phyloP scores from a whole-genome alignment of 129 eudicot species.

The Chrysanthemum lavandulifolium region DNA sequence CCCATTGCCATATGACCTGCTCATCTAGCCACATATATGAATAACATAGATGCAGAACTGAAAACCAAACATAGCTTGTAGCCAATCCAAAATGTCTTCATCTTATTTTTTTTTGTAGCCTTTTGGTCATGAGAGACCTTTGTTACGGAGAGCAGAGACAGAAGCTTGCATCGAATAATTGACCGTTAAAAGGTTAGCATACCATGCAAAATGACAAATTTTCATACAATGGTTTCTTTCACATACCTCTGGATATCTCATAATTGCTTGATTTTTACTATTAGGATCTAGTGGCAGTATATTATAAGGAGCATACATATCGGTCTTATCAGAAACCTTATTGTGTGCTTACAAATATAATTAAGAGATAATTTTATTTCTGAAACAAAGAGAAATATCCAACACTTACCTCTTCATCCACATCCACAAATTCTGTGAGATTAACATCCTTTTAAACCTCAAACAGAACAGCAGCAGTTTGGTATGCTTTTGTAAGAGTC shows the following conservation, averaged over 20 bases:
- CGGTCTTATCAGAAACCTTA: conserved; percentile 69
- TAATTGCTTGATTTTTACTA: conserved; percentile 80
- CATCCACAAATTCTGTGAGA: conserved; percentile 57
- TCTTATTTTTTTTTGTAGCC: conserved; percentile 63
- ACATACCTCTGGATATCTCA: conserved; percentile 82
- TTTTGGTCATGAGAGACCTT: conserved; percentile 93
- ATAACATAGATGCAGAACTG: conserved; percentile 47
- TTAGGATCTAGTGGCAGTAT: conserved; percentile 93
- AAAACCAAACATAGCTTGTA: conserved; percentile 84
- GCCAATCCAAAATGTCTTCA: conserved; percentile 91
- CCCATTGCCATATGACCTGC: neutral
- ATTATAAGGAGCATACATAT: conserved; percentile 77
- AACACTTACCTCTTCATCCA: conserved; percentile 61
- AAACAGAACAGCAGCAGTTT: conserved; percentile 90
- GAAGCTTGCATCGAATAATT: conserved; percentile 74
- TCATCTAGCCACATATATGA: neutral
- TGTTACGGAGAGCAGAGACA: conserved; percentile 79
- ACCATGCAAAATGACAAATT: conserved; percentile 2
- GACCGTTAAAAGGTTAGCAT: conserved; percentile 14
- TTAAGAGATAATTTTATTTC: conserved; percentile 1
- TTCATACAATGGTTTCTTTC: conserved; percentile 2
- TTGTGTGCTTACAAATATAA: conserved; percentile 39
- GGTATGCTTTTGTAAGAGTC: conserved; percentile 91
- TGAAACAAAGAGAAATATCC: conserved; percentile 13
- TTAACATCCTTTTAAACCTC: conserved; percentile 87